These are phyloP conservation scores for Ceratocystis harringtonii DNA, from an alignment of 2,329 filamentous ascomycete genomes.

Conservation along the genomic window DNA sequence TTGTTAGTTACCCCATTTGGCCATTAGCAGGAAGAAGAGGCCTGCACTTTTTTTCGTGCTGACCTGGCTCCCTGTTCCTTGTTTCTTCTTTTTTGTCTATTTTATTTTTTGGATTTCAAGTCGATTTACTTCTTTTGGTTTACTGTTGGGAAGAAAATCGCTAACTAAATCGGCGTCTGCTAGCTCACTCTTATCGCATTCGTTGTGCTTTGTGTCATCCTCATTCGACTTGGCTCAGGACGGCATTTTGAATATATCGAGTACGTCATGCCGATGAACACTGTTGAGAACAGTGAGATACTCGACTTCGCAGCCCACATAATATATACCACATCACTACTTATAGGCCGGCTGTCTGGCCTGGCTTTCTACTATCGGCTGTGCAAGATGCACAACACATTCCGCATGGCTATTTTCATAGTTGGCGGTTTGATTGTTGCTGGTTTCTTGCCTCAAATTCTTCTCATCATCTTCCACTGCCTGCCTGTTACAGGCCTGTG, in stretches of 20 bases:
- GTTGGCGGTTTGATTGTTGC: constrained; percentile 27
- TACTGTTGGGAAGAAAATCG: neutral
- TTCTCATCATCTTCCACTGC: constrained; percentile 38
- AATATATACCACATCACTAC: constrained; percentile 35
- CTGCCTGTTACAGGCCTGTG: constrained; percentile 35
- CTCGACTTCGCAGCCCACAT: constrained; percentile 37
- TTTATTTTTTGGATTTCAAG: no score
- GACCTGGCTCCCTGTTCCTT: neutral
- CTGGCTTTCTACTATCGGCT: constrained; percentile 37
- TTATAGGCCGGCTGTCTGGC: constrained; percentile 36
- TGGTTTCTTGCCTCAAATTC: constrained; percentile 33
- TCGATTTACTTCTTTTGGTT: neutral
- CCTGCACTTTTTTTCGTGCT: no score
- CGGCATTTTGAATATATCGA: constrained; percentile 32
- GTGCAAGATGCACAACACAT: constrained; percentile 26
- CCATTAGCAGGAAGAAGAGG: neutral
- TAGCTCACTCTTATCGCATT: constrained; percentile 29
- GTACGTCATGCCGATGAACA: constrained; percentile 31
- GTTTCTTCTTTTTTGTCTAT: no score
- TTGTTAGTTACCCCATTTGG: constrained; percentile 22
- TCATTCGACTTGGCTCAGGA: constrained; percentile 35
- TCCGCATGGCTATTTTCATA: constrained; percentile 26
- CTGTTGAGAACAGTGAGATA: constrained; percentile 30
- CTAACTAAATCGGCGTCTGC: constrained; percentile 1
- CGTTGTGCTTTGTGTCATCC: constrained; percentile 28